Evolutionary conservation across 2,329 filamentous ascomycete species (phyloP), one percentile per base, ranked within the genome.

Genomic region (Dendryphion nanum): DNA sequence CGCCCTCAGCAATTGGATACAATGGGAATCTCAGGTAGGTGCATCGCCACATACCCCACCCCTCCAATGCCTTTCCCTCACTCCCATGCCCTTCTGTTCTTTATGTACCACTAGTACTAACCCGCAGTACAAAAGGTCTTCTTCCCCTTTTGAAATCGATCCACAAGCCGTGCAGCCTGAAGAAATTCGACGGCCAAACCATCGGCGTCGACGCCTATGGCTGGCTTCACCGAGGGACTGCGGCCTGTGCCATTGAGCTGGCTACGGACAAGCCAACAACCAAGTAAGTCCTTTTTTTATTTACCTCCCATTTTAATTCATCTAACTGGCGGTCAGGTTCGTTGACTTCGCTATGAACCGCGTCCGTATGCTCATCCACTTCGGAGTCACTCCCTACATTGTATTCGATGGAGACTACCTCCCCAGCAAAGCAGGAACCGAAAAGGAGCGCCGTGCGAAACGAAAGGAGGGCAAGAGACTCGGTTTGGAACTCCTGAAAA

Each of bases 201-300:
- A 78, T 98, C 32, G 94, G 86, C n/a, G 83, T 98, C 23, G 93
- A 98, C 66, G 91, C 86, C 40, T 98, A 98, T 75, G 93, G 91
- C 63, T 98, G 94, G 93, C 82, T 98, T 38, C 93, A 98, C 67
- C 85, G 93, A 51, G 94, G 90, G 37, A 89, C 89, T 32, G 83
- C 94, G 49, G 80, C 87, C 34, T 97, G 91, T 71, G 89, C 91
- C 47, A 81, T 93, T 56, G 93, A 97, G 57, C 78, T 98, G 46
- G 93, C 89, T 23, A 78, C 91, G 55, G 89, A 81, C 55, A 93
- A 88, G 63, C 89, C 89, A 12, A 97, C 90, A 1, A 83, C 80
- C 37, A 94, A 88, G 86, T 94, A 74, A 61, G 79, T 29, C 68
- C 20, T 26, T 26, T 3, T 3, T 10, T 26, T 26, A 26, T 10